phyloP scores from a whole-genome alignment of 192 early-diverging fungal species.

The Mortierella antarctica region DNA sequence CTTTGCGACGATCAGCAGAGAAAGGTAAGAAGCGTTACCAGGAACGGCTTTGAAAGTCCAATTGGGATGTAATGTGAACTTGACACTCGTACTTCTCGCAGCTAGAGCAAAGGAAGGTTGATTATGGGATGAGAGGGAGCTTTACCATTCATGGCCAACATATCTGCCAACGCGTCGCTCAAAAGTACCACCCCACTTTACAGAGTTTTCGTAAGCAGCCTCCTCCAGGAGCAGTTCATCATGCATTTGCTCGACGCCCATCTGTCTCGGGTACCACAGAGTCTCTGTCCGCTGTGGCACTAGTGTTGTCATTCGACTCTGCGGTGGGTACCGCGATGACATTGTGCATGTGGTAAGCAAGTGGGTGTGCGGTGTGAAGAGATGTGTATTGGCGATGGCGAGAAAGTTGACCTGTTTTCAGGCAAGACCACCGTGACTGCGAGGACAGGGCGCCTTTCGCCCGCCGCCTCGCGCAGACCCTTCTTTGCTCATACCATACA shows the following conservation, averaged over 20 bases:
- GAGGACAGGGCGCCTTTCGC: too few species aligned
- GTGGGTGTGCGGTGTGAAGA: background rate
- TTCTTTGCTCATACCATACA: too few species aligned
- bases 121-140: too few species aligned
- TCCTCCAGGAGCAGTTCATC: slow-evolving; percentile 27
- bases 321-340: slow-evolving; percentile 34
- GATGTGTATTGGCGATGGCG: background rate
- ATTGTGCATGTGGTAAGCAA: background rate
- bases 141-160: too few species aligned
- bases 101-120: slow-evolving; percentile 5
- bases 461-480: too few species aligned
- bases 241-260: slow-evolving; percentile 23
- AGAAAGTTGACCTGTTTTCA: too few species aligned
- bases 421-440: too few species aligned
- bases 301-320: slow-evolving; percentile 41
- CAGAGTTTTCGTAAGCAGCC: slow-evolving; percentile 3
- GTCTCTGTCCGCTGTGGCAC: slow-evolving; percentile 28
- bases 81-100: slow-evolving; percentile 2
- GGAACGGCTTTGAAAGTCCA: slow-evolving; percentile 20
- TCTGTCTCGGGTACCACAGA: slow-evolving; percentile 35
- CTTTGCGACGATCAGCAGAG: background rate
- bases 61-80: slow-evolving; percentile 25
- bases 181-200: background rate
- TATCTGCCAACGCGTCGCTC: too few species aligned
- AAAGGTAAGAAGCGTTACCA: slow-evolving; percentile 1